Conservation (phyloP, 805 yeast species). For the Wickerhamia fluorescens region DNA sequence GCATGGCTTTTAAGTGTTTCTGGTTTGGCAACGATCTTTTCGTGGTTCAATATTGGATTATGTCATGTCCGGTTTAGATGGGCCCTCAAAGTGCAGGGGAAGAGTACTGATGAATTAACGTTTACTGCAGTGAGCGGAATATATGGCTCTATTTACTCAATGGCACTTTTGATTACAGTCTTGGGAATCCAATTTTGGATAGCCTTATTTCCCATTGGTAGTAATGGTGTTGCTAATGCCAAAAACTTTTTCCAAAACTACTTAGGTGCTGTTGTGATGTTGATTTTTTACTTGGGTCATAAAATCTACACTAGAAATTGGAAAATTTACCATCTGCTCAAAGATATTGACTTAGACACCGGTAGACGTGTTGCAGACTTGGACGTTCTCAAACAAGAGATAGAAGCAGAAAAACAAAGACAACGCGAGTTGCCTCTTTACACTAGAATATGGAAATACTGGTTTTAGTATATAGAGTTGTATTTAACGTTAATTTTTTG, state of each 20-base stretch:
- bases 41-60: conserved; percentile 29
- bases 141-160: conserved; percentile 19
- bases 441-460: conserved; percentile 10
- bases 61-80: conserved; percentile 27
- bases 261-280: conserved; percentile 17
- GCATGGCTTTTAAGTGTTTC: conserved; percentile 28
- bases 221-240: conserved; percentile 10
- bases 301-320: conserved; percentile 15
- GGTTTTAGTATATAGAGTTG: conserved; percentile 3
- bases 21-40: conserved; percentile 30
- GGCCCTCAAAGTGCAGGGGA: conserved; percentile 21
- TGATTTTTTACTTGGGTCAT: conserved; percentile 17
- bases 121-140: conserved; percentile 17
- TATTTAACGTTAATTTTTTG: conserved; percentile 1
- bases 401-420: conserved; percentile 13
- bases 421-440: conserved; percentile 9
- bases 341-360: conserved; percentile 18
- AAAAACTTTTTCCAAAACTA: conserved; percentile 18
- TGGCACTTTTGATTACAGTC: conserved; percentile 14
- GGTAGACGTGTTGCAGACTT: conserved; percentile 19
- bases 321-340: conserved; percentile 13
- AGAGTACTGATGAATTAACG: conserved; percentile 14
- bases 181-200: conserved; percentile 22
- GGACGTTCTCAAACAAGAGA: conserved; percentile 15
- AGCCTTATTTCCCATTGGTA: conserved; percentile 17